These are phyloP conservation scores for Sophora flavescens DNA, from an alignment of 306 rosid genomes.

Conservation along the genomic window DNA sequence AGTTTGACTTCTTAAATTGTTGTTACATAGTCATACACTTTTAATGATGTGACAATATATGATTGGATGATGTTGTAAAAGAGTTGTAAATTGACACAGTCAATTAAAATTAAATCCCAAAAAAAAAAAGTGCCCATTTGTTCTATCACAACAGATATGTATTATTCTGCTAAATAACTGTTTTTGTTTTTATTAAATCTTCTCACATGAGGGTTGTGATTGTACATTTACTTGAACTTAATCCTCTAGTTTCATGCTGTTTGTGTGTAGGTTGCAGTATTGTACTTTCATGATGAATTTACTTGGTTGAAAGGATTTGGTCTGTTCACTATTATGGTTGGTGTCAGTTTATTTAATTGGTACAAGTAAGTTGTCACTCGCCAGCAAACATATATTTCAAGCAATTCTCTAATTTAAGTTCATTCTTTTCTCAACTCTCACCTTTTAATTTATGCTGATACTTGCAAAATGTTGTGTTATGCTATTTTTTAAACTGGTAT, in stretches of 20 bases:
- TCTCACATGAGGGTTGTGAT: not conserved
- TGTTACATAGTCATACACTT: not conserved
- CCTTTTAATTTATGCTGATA: slow-evolving; percentile 30
- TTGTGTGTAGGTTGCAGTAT: slow-evolving; percentile 81
- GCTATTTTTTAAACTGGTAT: not conserved
- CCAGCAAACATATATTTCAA: slow-evolving; percentile 18
- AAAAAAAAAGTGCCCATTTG: not conserved
- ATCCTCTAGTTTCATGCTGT: slow-evolving; percentile 39
- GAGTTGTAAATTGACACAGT: not conserved
- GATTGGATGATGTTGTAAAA: not conserved
- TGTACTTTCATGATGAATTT: slow-evolving; percentile 88
- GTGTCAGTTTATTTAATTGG: slow-evolving; percentile 95
- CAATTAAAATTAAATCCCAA: not conserved
- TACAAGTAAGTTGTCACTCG: slow-evolving; percentile 79
- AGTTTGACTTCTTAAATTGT: not conserved
- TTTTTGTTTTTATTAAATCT: slow-evolving; percentile 27
- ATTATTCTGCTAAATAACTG: not conserved
- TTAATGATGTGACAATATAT: slow-evolving; percentile 1
- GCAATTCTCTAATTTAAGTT: not conserved
- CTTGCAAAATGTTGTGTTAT: not conserved
- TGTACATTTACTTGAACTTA: slow-evolving; percentile 36
- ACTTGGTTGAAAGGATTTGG: slow-evolving; percentile 93
- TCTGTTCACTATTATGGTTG: slow-evolving; percentile 78
- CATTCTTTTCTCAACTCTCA: not conserved
- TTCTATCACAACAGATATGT: not conserved